Conservation (phyloP, 2,329 filamentous ascomycete genomes). For the Trichoderma oligosporum region DNA sequence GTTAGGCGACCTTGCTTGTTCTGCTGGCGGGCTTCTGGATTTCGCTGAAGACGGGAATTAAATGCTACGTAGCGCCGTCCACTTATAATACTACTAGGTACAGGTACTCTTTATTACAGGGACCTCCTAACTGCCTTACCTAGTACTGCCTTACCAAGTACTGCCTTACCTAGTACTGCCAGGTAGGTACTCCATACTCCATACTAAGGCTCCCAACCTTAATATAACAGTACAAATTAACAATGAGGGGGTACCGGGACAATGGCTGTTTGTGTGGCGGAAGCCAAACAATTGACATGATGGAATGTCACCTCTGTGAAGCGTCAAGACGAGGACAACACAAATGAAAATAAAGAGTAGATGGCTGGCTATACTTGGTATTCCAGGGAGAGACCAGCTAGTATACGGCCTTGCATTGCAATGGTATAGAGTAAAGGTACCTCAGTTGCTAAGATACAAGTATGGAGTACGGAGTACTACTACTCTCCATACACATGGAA, state of each 20-base stretch:
- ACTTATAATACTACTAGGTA: no score
- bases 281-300: neutral
- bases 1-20: slow-evolving; percentile 3
- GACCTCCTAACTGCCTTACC: no score
- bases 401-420: no score
- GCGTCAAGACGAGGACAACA: no score
- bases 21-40: neutral
- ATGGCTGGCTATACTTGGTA: no score
- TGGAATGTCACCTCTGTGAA: neutral
- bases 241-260: neutral
- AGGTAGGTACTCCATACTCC: neutral
- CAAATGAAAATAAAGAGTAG: no score
- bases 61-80: neutral
- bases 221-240: neutral
- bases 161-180: neutral
- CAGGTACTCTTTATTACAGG: no score
- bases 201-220: neutral
- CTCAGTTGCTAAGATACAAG: no score
- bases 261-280: neutral
- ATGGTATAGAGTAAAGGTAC: neutral
- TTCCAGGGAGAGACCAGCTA: no score
- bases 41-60: slow-evolving; percentile 3
- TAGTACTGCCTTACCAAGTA: neutral
- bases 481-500: neutral
- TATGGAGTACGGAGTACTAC: neutral